Evolutionary conservation across 495 filamentous ascomycete species (phyloP).

Genomic region (Neurospora africana): DNA sequence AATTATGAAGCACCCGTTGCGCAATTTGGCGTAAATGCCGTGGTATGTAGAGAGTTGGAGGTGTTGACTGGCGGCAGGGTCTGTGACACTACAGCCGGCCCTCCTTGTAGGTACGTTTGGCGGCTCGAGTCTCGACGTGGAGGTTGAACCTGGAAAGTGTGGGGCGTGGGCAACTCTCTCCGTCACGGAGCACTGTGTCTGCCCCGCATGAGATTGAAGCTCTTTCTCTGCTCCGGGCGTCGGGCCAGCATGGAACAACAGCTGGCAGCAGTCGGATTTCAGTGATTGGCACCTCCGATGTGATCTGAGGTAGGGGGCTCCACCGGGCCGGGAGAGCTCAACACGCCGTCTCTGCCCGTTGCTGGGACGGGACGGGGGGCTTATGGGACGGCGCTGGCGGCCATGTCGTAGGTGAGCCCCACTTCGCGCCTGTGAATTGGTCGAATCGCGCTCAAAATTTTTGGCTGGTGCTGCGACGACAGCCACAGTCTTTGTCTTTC

Average conservation of each 20-base stretch:
- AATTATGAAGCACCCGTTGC: neutral
- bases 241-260: neutral
- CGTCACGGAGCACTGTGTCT: neutral
- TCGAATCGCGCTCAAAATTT: neutral
- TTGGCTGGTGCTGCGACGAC: neutral
- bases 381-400: neutral
- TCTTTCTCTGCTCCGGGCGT: neutral
- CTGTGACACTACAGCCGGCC: neutral
- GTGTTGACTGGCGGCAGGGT: neutral
- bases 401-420: neutral
- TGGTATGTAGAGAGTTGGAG: neutral
- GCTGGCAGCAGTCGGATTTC: neutral
- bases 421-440: neutral
- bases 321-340: neutral
- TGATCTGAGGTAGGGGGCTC: neutral
- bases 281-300: neutral
- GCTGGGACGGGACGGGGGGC: neutral
- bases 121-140: neutral
- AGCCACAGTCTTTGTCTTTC: neutral
- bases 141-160: neutral
- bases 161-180: neutral
- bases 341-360: neutral
- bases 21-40: neutral
- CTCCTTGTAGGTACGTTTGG: neutral
- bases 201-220: neutral